Base-by-base conservation (phyloP, 108 stramenopile genomes). In the Cyclostephanos tholiformis region DNA sequence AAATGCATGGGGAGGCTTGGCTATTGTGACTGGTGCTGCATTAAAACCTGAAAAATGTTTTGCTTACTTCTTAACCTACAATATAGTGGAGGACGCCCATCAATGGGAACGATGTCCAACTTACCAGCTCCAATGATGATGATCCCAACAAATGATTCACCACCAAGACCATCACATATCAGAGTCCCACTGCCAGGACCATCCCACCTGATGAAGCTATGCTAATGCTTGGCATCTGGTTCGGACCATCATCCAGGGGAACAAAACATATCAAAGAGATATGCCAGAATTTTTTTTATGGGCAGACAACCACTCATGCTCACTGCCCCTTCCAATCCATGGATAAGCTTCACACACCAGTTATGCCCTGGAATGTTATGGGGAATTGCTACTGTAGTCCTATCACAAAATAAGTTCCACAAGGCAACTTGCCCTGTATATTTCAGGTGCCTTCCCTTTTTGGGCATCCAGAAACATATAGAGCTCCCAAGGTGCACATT, bases 1-100 rank as follows among this genome's bases (percentile, higher is more conserved):
- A 0, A 32, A 49, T 4, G n/a, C 29, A 13, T 72, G 71, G 71
- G 71, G 56, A n/a, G 35, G 23, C 4, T 35, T 72, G 7, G 58
- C 63, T 0, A 48, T 53, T 53, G 71, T 51, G 1, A 63, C 61
- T 19, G 71, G 71, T 10, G 71, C 62, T 0, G 36, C 59, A 8
- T 13, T 72, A 4, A 52, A 55, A 13, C 17, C 35, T 0, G n/a
- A 35, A 11, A 72, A 72, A 48, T 72, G 51, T 35, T 72, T n/a
- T 61, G 39, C 20, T 0, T 63, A 72, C 22, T 20, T 72, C 25
- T 0, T 63, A 0, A n/a, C n/a, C n/a, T n/a, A n/a, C n/a, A n/a
- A n/a, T n/a, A n/a, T n/a, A n/a, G n/a, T n/a, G n/a, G n/a, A n/a
- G n/a, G n/a, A n/a, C n/a, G n/a, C n/a, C n/a, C n/a, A n/a, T n/a